Evolutionary conservation across 495 filamentous ascomycete species (phyloP), one percentile per base, ranked within the genome.

Genomic region (Chaetomium fimeti): DNA sequence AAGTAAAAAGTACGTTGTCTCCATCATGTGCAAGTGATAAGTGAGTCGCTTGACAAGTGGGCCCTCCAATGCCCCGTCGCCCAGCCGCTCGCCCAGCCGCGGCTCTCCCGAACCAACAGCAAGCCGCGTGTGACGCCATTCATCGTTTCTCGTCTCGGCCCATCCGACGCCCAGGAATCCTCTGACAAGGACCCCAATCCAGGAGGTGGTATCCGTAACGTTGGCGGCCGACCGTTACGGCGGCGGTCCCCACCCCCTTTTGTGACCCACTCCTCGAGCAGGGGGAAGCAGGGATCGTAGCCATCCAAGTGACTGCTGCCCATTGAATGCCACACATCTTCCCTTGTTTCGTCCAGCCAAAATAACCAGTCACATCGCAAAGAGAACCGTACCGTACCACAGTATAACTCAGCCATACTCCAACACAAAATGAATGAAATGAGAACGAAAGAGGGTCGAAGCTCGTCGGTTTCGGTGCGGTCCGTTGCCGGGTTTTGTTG

Each of bases 41-140:
- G 29, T 7, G 29, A 32, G 7, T 32, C 5, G 12, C 32, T 36
- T 36, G 32, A 5, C 32, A 36, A 36, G 32, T 36, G 43, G 43
- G n/a, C 43, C 43, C 43, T 15, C 43, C 18, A 47, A 2, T 47
- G 15, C n/a, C 43, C 16, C 9, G n/a, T 47, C n/a, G 4, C 16
- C 43, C 16, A 47, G n/a, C 43, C 15, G n/a, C 43, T 9, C n/a
- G 16, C 43, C 43, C 15, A 47, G 43, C 16, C 43, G 16, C 43
- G n/a, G n/a, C 43, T 47, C 43, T 1, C n/a, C 43, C 43, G 32
- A 36, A 36, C 32, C 32, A 36, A 36, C 32, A 36, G 32, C 32
- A 36, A 36, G 43, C 15, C 43, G 43, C 43, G 43, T 20, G 43
- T 47, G 43, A 24, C 45, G 45, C 45, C 45, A 49, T 49, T 49